Conservation (phyloP, 768 basidiomycete species). For the Trametes meyenii region DNA sequence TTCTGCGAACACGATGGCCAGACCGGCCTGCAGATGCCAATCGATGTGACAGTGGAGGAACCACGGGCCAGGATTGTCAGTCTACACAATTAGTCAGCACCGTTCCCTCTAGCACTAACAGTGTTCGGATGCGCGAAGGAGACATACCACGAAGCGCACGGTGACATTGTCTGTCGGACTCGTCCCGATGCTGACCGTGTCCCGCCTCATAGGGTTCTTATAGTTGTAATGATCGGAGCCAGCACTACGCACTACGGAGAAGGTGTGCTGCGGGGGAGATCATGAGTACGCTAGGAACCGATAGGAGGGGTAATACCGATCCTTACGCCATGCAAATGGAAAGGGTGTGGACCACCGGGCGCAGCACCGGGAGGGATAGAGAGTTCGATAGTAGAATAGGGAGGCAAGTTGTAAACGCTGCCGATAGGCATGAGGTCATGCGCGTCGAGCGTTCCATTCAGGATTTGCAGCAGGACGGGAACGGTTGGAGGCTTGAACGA, state of each 20-base stretch:
- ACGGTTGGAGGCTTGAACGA: slow-evolving; percentile 44
- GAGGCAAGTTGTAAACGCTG: slow-evolving; percentile 48
- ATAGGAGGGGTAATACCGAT: neutral
- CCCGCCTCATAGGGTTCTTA: slow-evolving; percentile 40
- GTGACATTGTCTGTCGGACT: slow-evolving; percentile 26
- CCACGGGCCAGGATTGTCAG: slow-evolving; percentile 93
- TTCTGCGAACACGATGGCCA: slow-evolving; percentile 47
- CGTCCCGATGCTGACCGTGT: slow-evolving; percentile 31
- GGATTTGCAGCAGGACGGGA: slow-evolving; percentile 60
- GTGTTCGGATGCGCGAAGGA: too few species aligned
- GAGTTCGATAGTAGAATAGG: slow-evolving; percentile 50
- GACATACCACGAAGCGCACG: slow-evolving; percentile 28
- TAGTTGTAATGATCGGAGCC: slow-evolving; percentile 38
- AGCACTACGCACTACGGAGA: slow-evolving; percentile 42
- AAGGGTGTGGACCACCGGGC: slow-evolving; percentile 43
- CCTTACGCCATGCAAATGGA: slow-evolving; percentile 45
- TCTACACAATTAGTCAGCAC: slow-evolving; percentile 11
- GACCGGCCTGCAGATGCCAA: slow-evolving; percentile 68
- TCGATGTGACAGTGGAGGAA: slow-evolving; percentile 83
- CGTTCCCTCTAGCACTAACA: neutral
- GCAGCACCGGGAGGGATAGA: slow-evolving; percentile 45
- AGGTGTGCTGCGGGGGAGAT: slow-evolving; percentile 36
- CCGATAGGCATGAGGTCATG: slow-evolving; percentile 52
- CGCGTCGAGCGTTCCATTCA: slow-evolving; percentile 53
- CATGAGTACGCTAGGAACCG: neutral